Evolutionary conservation across 805 yeast genomes (phyloP).

Genomic region (Metschnikowia continentalis): DNA sequence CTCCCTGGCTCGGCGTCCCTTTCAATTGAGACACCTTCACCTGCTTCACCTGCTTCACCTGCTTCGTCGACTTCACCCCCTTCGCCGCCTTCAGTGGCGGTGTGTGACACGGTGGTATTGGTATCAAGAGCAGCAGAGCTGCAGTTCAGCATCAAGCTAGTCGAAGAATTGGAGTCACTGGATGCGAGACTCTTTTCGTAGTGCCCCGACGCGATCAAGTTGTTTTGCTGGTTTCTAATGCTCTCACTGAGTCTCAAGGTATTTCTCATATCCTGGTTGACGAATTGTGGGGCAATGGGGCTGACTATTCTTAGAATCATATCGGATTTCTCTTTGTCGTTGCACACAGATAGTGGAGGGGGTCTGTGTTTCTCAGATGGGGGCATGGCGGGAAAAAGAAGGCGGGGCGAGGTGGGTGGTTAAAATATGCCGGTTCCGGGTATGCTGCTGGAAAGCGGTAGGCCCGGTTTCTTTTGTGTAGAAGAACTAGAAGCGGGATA

Average conservation of each 20-base stretch:
- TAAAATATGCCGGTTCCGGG: conserved; percentile 1
- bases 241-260: conserved; percentile 15
- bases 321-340: conserved; percentile 11
- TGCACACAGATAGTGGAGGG: conserved; percentile 11
- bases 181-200: conserved; percentile 4
- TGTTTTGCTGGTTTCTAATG: conserved; percentile 16
- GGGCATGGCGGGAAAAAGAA: conserved; percentile 7
- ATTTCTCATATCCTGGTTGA: conserved; percentile 14
- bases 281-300: conserved; percentile 14
- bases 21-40: neutral
- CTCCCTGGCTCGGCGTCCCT: neutral
- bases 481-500: neutral
- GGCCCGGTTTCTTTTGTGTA: conserved; percentile 2
- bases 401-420: neutral
- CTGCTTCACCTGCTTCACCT: too few species aligned
- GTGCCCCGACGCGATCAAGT: conserved; percentile 13
- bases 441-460: neutral
- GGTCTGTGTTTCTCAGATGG: conserved; percentile 12
- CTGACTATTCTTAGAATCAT: conserved; percentile 15
- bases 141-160: conserved; percentile 1
- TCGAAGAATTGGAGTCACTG: neutral
- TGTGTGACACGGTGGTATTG: neutral
- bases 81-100: neutral
- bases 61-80: too few species aligned
- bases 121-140: neutral